Evolutionary conservation across 495 filamentous ascomycete genomes (phyloP).

Genomic region (Rostrohypoxylon terebratum): DNA sequence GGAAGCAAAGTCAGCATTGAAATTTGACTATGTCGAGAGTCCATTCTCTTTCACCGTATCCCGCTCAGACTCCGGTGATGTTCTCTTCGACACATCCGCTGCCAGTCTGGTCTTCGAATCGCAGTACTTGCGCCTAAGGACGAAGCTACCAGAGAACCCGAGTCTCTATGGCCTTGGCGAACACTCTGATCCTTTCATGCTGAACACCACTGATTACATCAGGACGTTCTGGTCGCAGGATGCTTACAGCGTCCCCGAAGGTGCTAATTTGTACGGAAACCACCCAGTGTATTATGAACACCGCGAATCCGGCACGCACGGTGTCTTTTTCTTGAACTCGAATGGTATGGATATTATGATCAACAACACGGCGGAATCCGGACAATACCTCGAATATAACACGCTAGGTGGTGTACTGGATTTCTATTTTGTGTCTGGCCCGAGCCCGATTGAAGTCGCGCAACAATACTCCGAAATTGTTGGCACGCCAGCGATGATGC

Average conservation of each 20-base stretch:
- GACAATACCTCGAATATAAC: conserved; percentile 88
- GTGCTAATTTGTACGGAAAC: conserved; percentile 81
- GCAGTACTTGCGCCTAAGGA: conserved; percentile 78
- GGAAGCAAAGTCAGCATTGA: conserved; percentile 60
- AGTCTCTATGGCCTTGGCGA: conserved; percentile 83
- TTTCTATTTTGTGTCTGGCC: conserved; percentile 85
- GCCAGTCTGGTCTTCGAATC: conserved; percentile 79
- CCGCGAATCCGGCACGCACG: conserved; percentile 76
- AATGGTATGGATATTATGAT: conserved; percentile 92
- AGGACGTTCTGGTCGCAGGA: conserved; percentile 86
- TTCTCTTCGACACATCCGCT: conserved; percentile 82
- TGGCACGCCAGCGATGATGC: conserved; percentile 79
- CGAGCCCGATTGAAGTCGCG: conserved; percentile 75
- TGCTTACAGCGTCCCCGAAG: conserved; percentile 64
- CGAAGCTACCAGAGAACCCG: conserved; percentile 72
- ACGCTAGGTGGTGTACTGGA: conserved; percentile 83
- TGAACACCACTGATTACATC: conserved; percentile 79
- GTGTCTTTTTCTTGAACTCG: conserved; percentile 83
- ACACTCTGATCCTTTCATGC: conserved; percentile 76
- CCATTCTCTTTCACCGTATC: conserved; percentile 84
- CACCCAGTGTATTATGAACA: conserved; percentile 91
- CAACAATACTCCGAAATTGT: conserved; percentile 79
- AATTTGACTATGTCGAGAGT: conserved; percentile 72
- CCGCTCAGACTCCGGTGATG: conserved; percentile 70
- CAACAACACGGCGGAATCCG: conserved; percentile 68